Base-by-base conservation (phyloP, 179 eudicot genomes). In the Silene vulgaris region DNA sequence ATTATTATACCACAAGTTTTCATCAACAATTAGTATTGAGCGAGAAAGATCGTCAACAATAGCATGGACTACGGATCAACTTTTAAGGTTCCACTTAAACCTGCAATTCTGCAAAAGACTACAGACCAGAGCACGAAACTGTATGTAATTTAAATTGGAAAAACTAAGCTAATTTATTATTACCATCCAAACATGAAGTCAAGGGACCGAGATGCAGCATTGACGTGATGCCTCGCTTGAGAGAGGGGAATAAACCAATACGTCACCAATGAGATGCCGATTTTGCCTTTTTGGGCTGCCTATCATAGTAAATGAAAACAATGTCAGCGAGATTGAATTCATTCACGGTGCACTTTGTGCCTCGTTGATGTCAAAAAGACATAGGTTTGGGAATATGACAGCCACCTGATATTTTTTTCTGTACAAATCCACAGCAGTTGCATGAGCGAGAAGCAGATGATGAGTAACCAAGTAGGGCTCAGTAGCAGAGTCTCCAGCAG, bases 111-210 rank as follows among this genome's bases (percentile, higher is more conserved):
- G 26, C 26, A 23, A 23, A 23, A 23, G 26, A 23, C 26, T 23
- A n/a, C n/a, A 23, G 26, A 23, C 26, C 26, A 23, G 26, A 23
- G 26, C 26, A 23, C 1, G 26, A 23, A 23, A 23, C 26, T 23
- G 1, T 23, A 23, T 1, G 0, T 23, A 0, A 66, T 1, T 23
- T 23, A 0, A 66, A 11, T 30, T 14, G 0, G 21, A 66, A 1
- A n/a, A 32, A 30, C 14, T 30, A 66, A 29, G 32, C 32, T 29
- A 5, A 29, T 1, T 3, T 5, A 30, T 13, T 30, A 66, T 76
- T 77, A 77, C 88, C 88, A 85, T 78, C 86, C 86, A 21, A 76
- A 75, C 75, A 79, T 66, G 40, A 83, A 85, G 66, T 85, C 88
- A 9, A 85, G 77, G 21, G 84, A 80, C 60, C 86, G 74, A 17